Base-by-base conservation (phyloP, 2,329 filamentous ascomycete genomes). In the Ophiocordyceps robertsii region DNA sequence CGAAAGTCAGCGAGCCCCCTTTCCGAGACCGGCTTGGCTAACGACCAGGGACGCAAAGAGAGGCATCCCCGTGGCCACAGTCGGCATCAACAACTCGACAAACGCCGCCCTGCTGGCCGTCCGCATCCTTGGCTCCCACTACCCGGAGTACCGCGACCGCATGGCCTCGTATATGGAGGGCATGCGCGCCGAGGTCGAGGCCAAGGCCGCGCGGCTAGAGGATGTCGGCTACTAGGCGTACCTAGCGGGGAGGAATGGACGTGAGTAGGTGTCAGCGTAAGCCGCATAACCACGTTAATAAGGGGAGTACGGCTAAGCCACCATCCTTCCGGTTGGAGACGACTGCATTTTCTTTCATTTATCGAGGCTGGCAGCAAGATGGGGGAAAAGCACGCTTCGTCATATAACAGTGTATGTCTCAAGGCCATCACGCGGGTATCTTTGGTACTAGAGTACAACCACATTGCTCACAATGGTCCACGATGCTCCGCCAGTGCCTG, bases 71-170 rank as follows among this genome's bases (percentile, higher is more conserved):
- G 79, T 81, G 13, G 82, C 83, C 6, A 87, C 82, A 0, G 82
- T 89, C 4, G 83, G 77, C 11, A 86, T 88, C 59, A 85, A 86
- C 61, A 88, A 88, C 63, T 82, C 80, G 21, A 82, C 82, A 43
- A 89, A 88, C 53, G 84, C 84, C 0, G 83, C 77, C 0, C 66
- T 87, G 16, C 63, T 86, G n/a, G 82, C 83, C 0, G 72, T 81
- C 17, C 67, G 81, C 16, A 82, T 86, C 30, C 58, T 88, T 4
- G 80, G 80, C 4, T 60, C 73, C 4, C 67, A 64, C 32, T 72
- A 81, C 44, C 61, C 64, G 13, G 67, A 63, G n/a, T 67, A 83
- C n/a, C 62, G 68, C 40, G 61, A 71, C 45, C 68, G 70, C 51
- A 68, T 84, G 65, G 69, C 68, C 47, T 62, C 68, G 16, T 87